Evolutionary conservation across 148 eudicot species (phyloP).

Genomic region (Heliamphora exappendiculata): DNA sequence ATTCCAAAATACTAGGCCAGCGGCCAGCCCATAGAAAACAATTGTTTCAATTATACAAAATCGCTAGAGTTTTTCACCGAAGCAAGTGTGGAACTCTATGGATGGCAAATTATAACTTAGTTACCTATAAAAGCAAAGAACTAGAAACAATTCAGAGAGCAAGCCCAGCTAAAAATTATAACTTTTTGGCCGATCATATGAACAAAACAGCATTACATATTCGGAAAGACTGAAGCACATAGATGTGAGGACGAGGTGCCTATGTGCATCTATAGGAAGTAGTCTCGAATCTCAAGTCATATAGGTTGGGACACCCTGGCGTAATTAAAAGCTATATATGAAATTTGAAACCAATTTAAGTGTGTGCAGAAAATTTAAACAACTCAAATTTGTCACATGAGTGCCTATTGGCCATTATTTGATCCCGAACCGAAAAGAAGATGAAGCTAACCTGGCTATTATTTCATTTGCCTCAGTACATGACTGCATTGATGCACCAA

Average conservation of each 20-base stretch:
- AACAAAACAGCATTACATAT: not conserved
- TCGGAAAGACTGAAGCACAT: not conserved
- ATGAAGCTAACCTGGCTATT: constrained; percentile 45
- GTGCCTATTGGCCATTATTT: not conserved
- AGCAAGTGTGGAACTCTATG: not conserved
- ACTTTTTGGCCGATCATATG: not conserved
- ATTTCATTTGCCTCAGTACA: constrained; percentile 80
- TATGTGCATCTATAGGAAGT: not conserved
- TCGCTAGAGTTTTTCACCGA: not conserved
- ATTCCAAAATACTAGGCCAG: not conserved
- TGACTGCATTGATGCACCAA: constrained; percentile 71
- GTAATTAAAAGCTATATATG: too few species aligned
- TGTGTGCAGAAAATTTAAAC: not conserved
- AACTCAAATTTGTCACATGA: not conserved
- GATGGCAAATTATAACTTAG: not conserved
- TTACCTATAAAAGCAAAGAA: not conserved
- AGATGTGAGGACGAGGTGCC: too few species aligned
- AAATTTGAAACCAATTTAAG: too few species aligned
- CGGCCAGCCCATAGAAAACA: too few species aligned
- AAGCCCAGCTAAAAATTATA: not conserved
- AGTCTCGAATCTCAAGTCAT: not conserved
- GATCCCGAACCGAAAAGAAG: not conserved
- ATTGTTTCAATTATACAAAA: too few species aligned
- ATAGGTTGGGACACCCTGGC: too few species aligned
- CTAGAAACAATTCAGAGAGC: not conserved